Base-by-base conservation (phyloP, 257 asterid species). In the Vinca minor region DNA sequence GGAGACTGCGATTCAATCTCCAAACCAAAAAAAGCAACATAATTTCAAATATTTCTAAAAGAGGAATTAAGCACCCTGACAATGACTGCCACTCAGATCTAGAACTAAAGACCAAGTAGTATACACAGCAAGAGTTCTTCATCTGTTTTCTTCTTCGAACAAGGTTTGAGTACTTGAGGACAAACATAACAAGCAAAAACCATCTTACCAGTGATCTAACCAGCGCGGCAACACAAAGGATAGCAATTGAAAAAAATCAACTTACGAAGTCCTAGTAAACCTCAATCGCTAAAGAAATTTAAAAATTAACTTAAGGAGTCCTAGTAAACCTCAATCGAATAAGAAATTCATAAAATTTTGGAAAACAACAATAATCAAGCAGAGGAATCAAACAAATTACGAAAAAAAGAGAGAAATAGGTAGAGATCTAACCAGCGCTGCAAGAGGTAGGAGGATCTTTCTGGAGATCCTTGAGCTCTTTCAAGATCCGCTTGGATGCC, bases 401-500 rank as follows among this genome's bases (percentile, higher is more conserved):
- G n/a, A n/a, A 14, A 53, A 26, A 29, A 52, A 2, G 12, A 55
- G 25, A 29, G 17, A 18, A 41, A 17, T 23, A 15, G 61, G 11
- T 15, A 5, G 63, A 26, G 63, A 63, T 62, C 44, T 48, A 50
- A 74, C 79, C 79, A 55, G 79, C 79, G 35, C 79, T 75, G 64
- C 79, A 75, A 29, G 73, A 75, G 64, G 75, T 71, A 71, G 79
- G 79, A 57, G 79, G 76, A 70, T 75, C 79, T 50, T 70, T 75
- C 73, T 75, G 79, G 7, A 75, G 79, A 70, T 75, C 79, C 70
- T 75, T 75, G 42, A 75, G 79, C 76, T 75, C 79, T 39, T 75
- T 75, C 73, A 70, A 41, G 50, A 75, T 75, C 52, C 79, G 53
- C 70, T 70, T 75, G 26, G 79, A 75, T 10, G 79, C 79, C 79